Evolutionary conservation across 768 basidiomycete species (phyloP).

Genomic region (Boletellus ananas): DNA sequence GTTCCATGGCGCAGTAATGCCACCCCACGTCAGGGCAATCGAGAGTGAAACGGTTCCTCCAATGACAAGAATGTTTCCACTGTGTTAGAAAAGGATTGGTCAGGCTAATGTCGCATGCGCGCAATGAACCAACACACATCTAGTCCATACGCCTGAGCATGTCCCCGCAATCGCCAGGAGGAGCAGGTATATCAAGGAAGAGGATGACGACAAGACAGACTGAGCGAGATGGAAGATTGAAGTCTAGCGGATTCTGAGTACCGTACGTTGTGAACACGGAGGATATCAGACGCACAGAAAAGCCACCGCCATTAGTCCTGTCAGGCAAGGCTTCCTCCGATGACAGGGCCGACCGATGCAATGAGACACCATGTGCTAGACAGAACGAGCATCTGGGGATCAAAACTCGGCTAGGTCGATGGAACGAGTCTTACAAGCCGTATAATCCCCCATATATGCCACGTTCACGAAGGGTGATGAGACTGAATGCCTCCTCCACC

Average conservation of each 20-base stretch:
- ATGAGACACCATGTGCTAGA: slow-evolving; percentile 34
- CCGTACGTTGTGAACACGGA: not conserved
- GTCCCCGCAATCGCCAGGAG: slow-evolving; percentile 28
- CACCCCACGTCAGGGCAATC: slow-evolving; percentile 42
- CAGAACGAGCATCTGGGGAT: too few relatives aligned
- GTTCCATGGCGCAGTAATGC: slow-evolving; percentile 39
- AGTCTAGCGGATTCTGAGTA: slow-evolving; percentile 23
- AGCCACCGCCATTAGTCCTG: slow-evolving; percentile 40
- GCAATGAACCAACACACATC: slow-evolving; percentile 27
- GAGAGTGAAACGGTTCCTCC: slow-evolving; percentile 25
- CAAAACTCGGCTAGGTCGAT: not conserved
- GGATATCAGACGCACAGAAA: slow-evolving; percentile 31
- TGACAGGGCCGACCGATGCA: slow-evolving; percentile 29
- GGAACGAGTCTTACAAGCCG: too few relatives aligned
- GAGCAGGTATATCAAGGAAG: slow-evolving; percentile 32
- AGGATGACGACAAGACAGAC: slow-evolving; percentile 21
- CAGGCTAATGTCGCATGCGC: not conserved
- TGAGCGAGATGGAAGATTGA: slow-evolving; percentile 37
- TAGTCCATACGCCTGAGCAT: slow-evolving; percentile 38
- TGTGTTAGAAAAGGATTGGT: slow-evolving; percentile 6
- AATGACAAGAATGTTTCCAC: slow-evolving; percentile 36
- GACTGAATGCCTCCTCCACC: slow-evolving; percentile 35
- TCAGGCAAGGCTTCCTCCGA: slow-evolving; percentile 35
- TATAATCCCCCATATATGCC: too few relatives aligned
- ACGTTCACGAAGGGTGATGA: slow-evolving; percentile 41